Evolutionary conservation across 1,284 basidiomycete genomes (phyloP).

Genomic region (Cystobasidiaceae sp.): DNA sequence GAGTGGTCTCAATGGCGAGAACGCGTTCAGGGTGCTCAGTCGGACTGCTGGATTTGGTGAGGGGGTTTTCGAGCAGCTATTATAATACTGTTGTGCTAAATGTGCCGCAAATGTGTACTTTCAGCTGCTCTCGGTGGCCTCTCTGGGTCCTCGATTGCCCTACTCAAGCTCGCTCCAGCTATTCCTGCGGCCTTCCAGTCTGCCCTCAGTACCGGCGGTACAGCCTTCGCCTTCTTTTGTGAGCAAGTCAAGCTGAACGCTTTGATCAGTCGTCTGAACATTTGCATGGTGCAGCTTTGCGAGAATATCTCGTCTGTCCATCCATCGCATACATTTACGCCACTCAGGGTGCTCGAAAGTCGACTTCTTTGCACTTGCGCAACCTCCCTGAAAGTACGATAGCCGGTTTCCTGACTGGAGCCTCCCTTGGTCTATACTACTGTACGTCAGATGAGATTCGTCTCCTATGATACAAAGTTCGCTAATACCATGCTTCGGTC

Average conservation of each 20-base stretch:
- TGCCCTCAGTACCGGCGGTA: constrained; percentile 3
- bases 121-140: constrained; percentile 8
- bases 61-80: too few relatives aligned
- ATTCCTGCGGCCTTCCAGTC: constrained; percentile 28
- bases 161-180: constrained; percentile 17
- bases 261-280: too few relatives aligned
- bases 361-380: constrained; percentile 1
- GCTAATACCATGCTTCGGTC: background rate
- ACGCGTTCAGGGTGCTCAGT: constrained; percentile 8
- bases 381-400: constrained; percentile 6
- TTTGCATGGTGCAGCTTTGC: constrained; percentile 7
- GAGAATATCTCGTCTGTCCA: constrained; percentile 12
- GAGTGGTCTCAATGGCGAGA: constrained; percentile 4
- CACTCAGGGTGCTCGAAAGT: background rate
- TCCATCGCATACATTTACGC: constrained; percentile 3
- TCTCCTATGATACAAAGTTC: background rate
- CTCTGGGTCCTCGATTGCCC: constrained; percentile 23
- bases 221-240: constrained; percentile 30
- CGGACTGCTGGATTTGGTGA: constrained; percentile 27
- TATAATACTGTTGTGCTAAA: too few relatives aligned
- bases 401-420: constrained; percentile 20
- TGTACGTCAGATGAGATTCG: background rate
- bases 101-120: too few relatives aligned
- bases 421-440: constrained; percentile 6
- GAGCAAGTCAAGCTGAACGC: too few relatives aligned